Conservation (phyloP, 2,329 filamentous ascomycete species). For the Fusarium pininemorale region DNA sequence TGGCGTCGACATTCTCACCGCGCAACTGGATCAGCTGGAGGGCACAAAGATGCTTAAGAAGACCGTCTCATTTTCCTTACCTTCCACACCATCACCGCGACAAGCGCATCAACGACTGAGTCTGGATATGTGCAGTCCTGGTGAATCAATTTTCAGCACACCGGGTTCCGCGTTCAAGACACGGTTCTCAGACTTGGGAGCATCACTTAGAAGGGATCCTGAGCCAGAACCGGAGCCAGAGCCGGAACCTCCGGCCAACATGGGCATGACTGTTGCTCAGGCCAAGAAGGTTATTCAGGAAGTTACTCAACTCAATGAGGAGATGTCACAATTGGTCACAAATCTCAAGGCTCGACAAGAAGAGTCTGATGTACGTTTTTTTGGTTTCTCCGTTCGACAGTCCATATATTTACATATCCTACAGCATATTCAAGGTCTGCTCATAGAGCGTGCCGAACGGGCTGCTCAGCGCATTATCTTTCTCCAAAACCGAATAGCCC, state of each 20-base stretch:
- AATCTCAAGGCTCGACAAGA: constrained; percentile 65
- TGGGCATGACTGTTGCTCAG: constrained; percentile 47
- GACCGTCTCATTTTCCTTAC: constrained; percentile 34
- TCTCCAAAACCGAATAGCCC: constrained; percentile 65
- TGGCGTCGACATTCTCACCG: constrained; percentile 49
- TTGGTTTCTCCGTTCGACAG: neutral
- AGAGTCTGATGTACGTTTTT: constrained; percentile 63
- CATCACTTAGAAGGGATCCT: constrained; percentile 45
- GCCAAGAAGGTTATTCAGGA: constrained; percentile 51
- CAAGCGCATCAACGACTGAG: constrained; percentile 33
- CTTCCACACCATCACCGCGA: constrained; percentile 30
- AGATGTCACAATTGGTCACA: constrained; percentile 59
- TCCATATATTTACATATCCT: constrained; percentile 37
- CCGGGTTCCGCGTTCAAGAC: constrained; percentile 50
- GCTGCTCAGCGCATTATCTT: constrained; percentile 67
- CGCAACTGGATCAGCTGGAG: constrained; percentile 50
- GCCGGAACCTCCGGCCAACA: constrained; percentile 41
- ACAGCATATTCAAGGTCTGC: constrained; percentile 69
- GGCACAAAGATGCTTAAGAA: constrained; percentile 35
- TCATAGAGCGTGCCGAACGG: constrained; percentile 66
- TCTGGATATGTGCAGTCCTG: constrained; percentile 41
- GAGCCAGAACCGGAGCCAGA: constrained; percentile 42
- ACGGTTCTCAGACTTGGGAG: constrained; percentile 52
- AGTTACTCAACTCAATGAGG: constrained; percentile 55
- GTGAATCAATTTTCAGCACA: constrained; percentile 48